Evolutionary conservation across 345 rosid genomes (phyloP).

Genomic region (Euphorbia peplus): DNA sequence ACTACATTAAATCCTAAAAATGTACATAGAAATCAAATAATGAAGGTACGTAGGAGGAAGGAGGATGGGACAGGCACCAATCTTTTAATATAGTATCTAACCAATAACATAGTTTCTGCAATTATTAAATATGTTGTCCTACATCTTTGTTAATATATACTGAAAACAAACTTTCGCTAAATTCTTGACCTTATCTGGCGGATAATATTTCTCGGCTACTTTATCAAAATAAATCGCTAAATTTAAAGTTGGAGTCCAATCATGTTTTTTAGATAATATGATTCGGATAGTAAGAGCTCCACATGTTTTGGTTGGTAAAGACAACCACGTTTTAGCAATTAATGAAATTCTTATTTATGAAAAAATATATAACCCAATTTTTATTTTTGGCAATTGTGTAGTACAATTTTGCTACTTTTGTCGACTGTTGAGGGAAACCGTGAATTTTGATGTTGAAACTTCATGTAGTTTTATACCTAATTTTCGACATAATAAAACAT

Average conservation of each 20-base stretch:
- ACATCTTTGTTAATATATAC: conserved; percentile 17
- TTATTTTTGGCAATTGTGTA: not conserved
- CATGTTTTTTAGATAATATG: not conserved
- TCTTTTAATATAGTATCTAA: not conserved
- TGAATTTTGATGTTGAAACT: not conserved
- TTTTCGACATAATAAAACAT: conserved; percentile 4
- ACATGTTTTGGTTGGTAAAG: not conserved
- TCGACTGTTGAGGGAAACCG: not conserved
- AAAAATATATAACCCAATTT: too few relatives aligned
- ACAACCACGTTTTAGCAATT: not conserved
- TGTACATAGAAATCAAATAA: too few relatives aligned
- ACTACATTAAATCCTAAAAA: too few relatives aligned
- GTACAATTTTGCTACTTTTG: not conserved
- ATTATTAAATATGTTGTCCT: conserved; percentile 14
- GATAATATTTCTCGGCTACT: not conserved
- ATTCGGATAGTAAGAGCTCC: not conserved
- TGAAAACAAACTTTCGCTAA: not conserved
- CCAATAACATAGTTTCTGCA: conserved; percentile 8
- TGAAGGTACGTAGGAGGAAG: too few relatives aligned
- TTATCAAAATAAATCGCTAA: not conserved
- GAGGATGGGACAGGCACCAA: too few relatives aligned
- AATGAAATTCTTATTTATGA: too few relatives aligned
- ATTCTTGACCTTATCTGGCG: not conserved
- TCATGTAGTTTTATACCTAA: not conserved
- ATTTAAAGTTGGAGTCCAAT: not conserved